Conservation (phyloP, 331 rosid genomes). For the Ulmus americana region DNA sequence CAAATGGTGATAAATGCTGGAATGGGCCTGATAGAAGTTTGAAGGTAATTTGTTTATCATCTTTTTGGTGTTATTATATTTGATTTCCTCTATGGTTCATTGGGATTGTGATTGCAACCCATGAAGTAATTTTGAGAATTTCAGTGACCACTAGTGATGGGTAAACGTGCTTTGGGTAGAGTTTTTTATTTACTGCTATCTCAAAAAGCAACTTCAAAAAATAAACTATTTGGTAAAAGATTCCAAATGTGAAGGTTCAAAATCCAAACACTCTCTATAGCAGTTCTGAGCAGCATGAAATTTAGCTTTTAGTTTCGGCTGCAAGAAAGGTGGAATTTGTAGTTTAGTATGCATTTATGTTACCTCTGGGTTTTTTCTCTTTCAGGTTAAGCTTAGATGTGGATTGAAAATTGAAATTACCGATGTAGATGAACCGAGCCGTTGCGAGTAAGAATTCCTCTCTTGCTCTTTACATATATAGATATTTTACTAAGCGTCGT, state of each 20-base stretch:
- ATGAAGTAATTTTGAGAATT: not conserved
- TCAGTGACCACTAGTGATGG: not conserved
- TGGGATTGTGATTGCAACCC: conserved; percentile 10
- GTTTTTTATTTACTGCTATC: too few species aligned
- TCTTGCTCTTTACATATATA: not conserved
- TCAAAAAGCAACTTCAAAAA: too few species aligned
- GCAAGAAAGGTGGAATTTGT: not conserved
- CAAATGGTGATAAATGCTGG: conserved; percentile 93
- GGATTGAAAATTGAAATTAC: conserved; percentile 78
- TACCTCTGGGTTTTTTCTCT: conserved; percentile 8
- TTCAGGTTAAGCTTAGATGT: conserved; percentile 79
- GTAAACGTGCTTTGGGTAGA: too few species aligned
- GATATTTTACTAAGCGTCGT: not conserved
- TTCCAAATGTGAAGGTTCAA: too few species aligned
- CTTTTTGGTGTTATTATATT: not conserved
- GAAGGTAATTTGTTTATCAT: conserved; percentile 48
- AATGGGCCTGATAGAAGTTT: conserved; percentile 98
- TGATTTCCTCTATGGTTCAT: not conserved
- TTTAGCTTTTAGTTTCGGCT: too few species aligned
- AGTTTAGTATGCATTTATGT: too few species aligned
- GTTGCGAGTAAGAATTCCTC: conserved; percentile 78
- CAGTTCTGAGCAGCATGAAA: too few species aligned
- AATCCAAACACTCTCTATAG: too few species aligned
- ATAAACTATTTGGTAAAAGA: too few species aligned
- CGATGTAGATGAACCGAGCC: conserved; percentile 95